These are phyloP conservation scores for Dryas alaskensis DNA, from an alignment of 306 rosid species.

Conservation along the genomic window DNA sequence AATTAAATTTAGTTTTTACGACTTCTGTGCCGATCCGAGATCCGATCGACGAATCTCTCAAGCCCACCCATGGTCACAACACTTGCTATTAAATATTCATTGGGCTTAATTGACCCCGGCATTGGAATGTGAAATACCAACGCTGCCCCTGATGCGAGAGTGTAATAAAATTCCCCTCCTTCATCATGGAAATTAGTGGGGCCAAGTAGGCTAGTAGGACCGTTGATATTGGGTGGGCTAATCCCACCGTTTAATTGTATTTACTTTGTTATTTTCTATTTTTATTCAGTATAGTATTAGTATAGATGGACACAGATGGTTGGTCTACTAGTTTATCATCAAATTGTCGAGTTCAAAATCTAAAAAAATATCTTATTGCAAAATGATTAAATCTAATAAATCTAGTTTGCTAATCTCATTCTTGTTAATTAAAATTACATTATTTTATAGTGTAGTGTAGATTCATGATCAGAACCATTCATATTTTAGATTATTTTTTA, in stretches of 20 bases:
- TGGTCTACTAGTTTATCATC: too few species aligned
- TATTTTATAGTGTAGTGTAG: too few species aligned
- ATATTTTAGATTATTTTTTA: too few species aligned
- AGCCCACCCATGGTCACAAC: neutral
- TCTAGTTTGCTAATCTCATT: too few species aligned
- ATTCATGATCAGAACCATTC: too few species aligned
- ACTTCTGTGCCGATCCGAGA: slow-evolving; percentile 30
- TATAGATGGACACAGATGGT: too few species aligned
- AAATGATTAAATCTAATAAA: too few species aligned
- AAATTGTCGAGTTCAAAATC: too few species aligned
- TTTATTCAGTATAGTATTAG: too few species aligned
- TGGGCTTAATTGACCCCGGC: neutral
- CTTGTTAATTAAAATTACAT: too few species aligned
- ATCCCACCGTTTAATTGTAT: neutral
- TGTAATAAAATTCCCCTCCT: neutral
- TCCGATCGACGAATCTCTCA: slow-evolving; percentile 18
- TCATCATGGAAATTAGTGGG: neutral
- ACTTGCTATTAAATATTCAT: neutral
- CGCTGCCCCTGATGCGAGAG: neutral
- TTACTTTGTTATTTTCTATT: too few species aligned
- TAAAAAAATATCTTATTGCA: too few species aligned
- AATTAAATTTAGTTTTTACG: slow-evolving; percentile 1
- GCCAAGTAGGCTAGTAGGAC: neutral
- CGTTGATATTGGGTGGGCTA: neutral
- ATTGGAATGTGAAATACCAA: neutral